phyloP scores from a whole-genome alignment of 495 filamentous ascomycete species.

The Gamarada debralockiae region DNA sequence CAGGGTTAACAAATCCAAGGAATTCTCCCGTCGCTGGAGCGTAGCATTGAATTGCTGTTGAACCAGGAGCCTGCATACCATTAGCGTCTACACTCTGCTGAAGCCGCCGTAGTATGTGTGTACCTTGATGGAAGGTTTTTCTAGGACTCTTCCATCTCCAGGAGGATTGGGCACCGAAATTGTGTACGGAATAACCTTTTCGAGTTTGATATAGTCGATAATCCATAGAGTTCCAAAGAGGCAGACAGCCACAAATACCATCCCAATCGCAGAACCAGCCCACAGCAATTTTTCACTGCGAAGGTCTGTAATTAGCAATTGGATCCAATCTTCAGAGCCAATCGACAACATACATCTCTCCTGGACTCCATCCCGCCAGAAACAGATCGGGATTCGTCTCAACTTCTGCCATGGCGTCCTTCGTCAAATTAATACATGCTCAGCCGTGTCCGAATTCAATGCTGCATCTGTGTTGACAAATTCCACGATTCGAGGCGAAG shows the following conservation, averaged over 20 bases:
- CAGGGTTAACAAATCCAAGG: slow-evolving; percentile 76
- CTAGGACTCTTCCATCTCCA: slow-evolving; percentile 13
- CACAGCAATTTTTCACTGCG: slow-evolving; percentile 12
- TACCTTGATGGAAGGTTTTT: slow-evolving; percentile 26
- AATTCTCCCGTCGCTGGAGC: slow-evolving; percentile 83
- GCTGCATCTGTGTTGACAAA: not conserved
- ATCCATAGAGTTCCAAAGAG: slow-evolving; percentile 11
- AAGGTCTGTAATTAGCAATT: not conserved
- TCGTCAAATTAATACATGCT: not conserved
- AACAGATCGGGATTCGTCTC: not conserved
- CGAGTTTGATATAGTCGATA: slow-evolving; percentile 8
- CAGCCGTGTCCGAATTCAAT: no score
- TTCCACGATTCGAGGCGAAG: not conserved
- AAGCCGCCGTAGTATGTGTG: not conserved
- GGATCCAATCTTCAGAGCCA: not conserved
- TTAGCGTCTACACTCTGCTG: slow-evolving; percentile 1
- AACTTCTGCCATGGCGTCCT: not conserved
- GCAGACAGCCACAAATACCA: not conserved
- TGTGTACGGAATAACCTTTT: slow-evolving; percentile 19
- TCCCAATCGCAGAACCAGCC: not conserved
- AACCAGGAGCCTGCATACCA: slow-evolving; percentile 31
- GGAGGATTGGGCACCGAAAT: slow-evolving; percentile 15
- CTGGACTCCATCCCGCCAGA: not conserved
- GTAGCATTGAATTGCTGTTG: slow-evolving; percentile 76
- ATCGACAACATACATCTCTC: slow-evolving; percentile 8